Conservation (phyloP, 371 early-diverging fungal genomes). For the Phascolomyces articulosus region DNA sequence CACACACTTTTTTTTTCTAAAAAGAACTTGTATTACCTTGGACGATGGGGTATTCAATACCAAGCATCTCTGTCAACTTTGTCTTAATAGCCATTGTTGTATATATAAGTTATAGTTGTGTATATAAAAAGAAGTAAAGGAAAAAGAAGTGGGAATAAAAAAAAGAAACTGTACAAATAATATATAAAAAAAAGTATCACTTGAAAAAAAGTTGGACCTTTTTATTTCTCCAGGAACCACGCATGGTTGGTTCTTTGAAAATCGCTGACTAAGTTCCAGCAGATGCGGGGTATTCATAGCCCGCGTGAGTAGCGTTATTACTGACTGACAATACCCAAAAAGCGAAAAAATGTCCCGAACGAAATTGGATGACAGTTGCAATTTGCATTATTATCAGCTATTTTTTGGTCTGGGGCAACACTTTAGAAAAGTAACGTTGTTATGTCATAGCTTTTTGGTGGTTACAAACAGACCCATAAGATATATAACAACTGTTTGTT, state of each 20-base stretch:
- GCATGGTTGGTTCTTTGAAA: neutral
- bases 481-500: no score
- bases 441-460: no score
- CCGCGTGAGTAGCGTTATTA: neutral
- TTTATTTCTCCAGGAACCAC: neutral
- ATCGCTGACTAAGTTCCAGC: constrained; percentile 3
- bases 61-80: constrained; percentile 64
- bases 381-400: no score
- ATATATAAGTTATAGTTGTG: constrained; percentile 34
- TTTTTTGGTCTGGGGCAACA: no score
- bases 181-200: no score
- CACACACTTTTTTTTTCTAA: no score
- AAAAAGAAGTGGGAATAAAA: neutral
- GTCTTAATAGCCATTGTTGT: constrained; percentile 59
- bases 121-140: neutral
- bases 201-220: neutral
- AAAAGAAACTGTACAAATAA: neutral
- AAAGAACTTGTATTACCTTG: constrained; percentile 36
- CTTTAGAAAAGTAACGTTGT: no score
- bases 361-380: neutral
- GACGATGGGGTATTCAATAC: constrained; percentile 72
- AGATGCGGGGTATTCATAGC: neutral
- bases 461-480: no score
- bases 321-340: neutral
- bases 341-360: neutral